phyloP scores from a whole-genome alignment of 495 filamentous ascomycete genomes.

The Penicillium argentinense region DNA sequence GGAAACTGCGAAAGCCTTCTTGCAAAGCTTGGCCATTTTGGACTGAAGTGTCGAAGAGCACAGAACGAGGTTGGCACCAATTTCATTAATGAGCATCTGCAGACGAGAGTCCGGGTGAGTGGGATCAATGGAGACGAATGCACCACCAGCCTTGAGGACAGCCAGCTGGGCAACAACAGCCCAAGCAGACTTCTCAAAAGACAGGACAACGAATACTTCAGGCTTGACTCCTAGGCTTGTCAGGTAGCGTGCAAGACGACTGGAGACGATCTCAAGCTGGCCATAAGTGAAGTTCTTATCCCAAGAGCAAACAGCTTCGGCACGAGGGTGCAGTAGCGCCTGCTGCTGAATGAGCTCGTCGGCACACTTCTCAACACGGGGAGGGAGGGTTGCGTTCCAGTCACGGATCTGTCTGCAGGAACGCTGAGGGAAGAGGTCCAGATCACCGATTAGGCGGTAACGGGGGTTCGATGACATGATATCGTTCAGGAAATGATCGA shows the following conservation, averaged over 20 bases:
- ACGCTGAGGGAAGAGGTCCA: slow-evolving; percentile 32
- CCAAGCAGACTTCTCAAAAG: slow-evolving; percentile 59
- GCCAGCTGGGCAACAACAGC: slow-evolving; percentile 53
- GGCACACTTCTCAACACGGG: slow-evolving; percentile 40
- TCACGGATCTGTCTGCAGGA: slow-evolving; percentile 32
- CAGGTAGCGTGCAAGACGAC: slow-evolving; percentile 35
- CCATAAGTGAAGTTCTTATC: slow-evolving; percentile 50
- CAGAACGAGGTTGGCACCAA: slow-evolving; percentile 39
- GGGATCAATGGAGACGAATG: slow-evolving; percentile 58
- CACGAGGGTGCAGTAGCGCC: slow-evolving; percentile 25
- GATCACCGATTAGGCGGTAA: slow-evolving; percentile 28
- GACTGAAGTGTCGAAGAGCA: slow-evolving; percentile 33
- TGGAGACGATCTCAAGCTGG: slow-evolving; percentile 41
- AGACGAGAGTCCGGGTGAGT: slow-evolving; percentile 55
- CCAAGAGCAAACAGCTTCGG: slow-evolving; percentile 47
- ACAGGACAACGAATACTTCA: slow-evolving; percentile 51
- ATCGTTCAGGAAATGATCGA: slow-evolving; percentile 35
- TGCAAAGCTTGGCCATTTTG: slow-evolving; percentile 32
- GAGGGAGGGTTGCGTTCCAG: slow-evolving; percentile 36
- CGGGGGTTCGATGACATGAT: slow-evolving; percentile 31
- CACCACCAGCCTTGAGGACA: slow-evolving; percentile 59
- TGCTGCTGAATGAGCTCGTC: slow-evolving; percentile 50
- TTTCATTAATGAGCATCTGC: slow-evolving; percentile 51
- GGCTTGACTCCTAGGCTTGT: slow-evolving; percentile 42
- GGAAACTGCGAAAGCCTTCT: slow-evolving; percentile 30